Conservation (phyloP, 495 filamentous ascomycete species). For the Clohesyomyces aquaticus region DNA sequence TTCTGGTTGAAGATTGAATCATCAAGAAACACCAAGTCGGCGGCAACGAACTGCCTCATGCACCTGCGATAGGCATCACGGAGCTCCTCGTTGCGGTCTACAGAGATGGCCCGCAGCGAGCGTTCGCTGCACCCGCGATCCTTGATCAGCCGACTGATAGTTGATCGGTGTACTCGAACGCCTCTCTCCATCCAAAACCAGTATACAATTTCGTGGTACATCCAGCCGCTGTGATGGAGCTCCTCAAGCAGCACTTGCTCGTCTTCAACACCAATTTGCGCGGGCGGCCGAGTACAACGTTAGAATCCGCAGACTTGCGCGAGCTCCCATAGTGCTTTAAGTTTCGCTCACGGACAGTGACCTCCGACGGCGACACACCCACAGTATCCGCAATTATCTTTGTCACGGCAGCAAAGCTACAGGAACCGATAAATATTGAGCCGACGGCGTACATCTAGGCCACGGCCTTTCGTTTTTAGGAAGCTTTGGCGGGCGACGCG, state of each 20-base stretch:
- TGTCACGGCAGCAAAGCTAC: background rate
- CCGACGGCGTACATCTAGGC: background rate
- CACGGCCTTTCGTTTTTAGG: background rate
- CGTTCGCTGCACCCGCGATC: background rate
- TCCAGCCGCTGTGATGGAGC: conserved; percentile 7
- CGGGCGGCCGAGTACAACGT: background rate
- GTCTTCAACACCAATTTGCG: background rate
- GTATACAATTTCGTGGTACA: conserved; percentile 8
- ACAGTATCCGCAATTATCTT: background rate
- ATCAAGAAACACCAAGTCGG: conserved; percentile 12
- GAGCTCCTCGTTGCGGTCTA: background rate
- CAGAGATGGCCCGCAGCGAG: background rate
- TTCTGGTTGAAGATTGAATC: conserved; percentile 17
- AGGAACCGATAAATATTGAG: background rate
- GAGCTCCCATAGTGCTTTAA: background rate
- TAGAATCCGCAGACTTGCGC: background rate
- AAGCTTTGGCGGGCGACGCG: background rate
- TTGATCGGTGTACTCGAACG: background rate
- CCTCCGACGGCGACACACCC: background rate
- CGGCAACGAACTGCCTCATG: background rate
- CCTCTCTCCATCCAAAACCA: conserved; percentile 5
- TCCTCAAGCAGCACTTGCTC: background rate
- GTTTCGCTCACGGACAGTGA: background rate
- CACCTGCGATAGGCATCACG: background rate
- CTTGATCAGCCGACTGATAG: background rate